These are phyloP conservation scores for Stellera chamaejasme DNA, from an alignment of 345 rosid species.

Conservation along the genomic window DNA sequence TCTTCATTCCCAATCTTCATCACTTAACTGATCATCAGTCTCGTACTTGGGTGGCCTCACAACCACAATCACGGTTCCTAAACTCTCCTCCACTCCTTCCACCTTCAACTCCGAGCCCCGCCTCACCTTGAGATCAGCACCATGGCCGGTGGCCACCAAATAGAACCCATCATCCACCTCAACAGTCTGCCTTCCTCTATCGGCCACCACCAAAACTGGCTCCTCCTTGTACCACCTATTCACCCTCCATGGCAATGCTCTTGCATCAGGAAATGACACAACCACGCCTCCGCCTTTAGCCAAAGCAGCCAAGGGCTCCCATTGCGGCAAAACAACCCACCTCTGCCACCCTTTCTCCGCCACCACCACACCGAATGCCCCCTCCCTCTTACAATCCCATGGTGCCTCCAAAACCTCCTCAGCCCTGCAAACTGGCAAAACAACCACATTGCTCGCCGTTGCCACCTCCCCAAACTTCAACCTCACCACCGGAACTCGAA, in stretches of 20 bases:
- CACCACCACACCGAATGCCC: conserved; percentile 69
- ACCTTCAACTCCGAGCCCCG: conserved; percentile 59
- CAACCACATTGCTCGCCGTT: conserved; percentile 51
- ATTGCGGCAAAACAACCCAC: conserved; percentile 84
- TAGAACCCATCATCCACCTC: conserved; percentile 57
- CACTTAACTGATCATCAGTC: conserved; percentile 43
- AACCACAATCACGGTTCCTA: conserved; percentile 58
- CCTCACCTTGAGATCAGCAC: conserved; percentile 53
- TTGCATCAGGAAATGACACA: conserved; percentile 65
- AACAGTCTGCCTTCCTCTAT: conserved; percentile 51
- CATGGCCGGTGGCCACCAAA: conserved; percentile 36
- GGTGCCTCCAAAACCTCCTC: conserved; percentile 67
- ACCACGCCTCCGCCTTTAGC: conserved; percentile 48
- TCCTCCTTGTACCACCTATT: conserved; percentile 71
- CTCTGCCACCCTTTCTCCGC: conserved; percentile 77
- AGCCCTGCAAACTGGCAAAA: conserved; percentile 70
- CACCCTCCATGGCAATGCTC: conserved; percentile 63
- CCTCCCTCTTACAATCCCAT: conserved; percentile 34
- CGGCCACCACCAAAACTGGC: conserved; percentile 59
- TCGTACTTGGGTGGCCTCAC: conserved; percentile 77
- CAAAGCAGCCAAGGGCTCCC: conserved; percentile 44
- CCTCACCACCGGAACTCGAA: conserved; percentile 66
- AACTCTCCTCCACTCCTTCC: conserved; percentile 43
- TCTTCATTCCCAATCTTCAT: conserved; percentile 73
- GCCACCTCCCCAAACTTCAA: conserved; percentile 72